Evolutionary conservation across 192 early-diverging fungal genomes (phyloP).

Genomic region (Entrophospora sp.): DNA sequence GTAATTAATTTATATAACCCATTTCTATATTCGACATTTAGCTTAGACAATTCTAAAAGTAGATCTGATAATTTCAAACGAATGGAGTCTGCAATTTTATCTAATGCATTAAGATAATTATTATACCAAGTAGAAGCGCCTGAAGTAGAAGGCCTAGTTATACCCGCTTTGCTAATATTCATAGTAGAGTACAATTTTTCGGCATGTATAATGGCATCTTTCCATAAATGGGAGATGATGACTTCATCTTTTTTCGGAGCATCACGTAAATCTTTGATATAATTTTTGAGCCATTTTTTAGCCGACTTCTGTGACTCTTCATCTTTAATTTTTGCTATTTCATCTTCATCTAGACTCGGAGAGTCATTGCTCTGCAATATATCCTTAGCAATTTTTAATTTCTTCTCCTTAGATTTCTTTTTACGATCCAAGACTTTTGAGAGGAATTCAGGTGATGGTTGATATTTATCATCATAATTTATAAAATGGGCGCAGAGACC

Average conservation of each 20-base stretch:
- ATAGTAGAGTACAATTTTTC: background rate
- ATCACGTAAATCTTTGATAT: slow-evolving; percentile 12
- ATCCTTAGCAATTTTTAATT: too few relatives aligned
- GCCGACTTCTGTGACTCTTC: background rate
- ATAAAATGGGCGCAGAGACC: background rate
- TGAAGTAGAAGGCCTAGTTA: too few relatives aligned
- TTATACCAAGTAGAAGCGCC: background rate
- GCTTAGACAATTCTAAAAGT: background rate
- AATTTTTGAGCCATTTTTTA: background rate
- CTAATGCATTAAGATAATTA: background rate
- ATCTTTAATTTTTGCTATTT: background rate
- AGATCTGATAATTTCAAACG: background rate
- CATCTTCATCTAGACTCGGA: background rate
- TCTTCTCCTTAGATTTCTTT: background rate
- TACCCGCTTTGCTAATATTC: background rate
- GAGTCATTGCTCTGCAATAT: too few relatives aligned
- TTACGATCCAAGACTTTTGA: background rate
- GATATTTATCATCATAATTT: background rate
- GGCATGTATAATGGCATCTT: background rate
- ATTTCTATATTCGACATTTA: background rate
- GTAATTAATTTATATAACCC: background rate
- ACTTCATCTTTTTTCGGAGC: slow-evolving; percentile 5
- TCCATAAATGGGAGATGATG: slow-evolving; percentile 2
- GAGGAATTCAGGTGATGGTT: too few relatives aligned
- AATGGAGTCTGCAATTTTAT: background rate